phyloP scores from a whole-genome alignment of 2,329 filamentous ascomycete genomes.

The Apiospora hydei region DNA sequence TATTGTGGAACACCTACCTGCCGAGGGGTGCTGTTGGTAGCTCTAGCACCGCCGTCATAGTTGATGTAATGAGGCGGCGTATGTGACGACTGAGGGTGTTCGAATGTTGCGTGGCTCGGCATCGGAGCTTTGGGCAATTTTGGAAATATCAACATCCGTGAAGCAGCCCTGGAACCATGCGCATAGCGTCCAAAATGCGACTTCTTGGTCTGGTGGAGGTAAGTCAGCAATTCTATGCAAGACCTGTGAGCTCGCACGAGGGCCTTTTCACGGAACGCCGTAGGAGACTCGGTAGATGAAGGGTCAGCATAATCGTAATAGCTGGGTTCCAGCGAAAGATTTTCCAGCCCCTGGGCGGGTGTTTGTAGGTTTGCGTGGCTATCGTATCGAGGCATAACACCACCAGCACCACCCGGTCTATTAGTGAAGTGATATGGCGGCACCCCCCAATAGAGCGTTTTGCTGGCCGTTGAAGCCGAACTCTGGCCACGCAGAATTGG shows the following conservation, averaged over 20 bases:
- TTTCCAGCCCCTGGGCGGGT: slow-evolving; percentile 42
- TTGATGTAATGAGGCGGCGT: slow-evolving; percentile 29
- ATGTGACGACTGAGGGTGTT: slow-evolving; percentile 32
- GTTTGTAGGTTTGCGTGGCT: slow-evolving; percentile 35
- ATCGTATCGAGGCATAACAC: slow-evolving; percentile 5
- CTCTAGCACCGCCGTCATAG: slow-evolving; percentile 29
- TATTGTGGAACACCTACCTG: slow-evolving; percentile 26
- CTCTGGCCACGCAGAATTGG: slow-evolving; percentile 48
- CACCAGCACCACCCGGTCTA: slow-evolving; percentile 32
- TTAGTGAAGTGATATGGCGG: slow-evolving; percentile 46
- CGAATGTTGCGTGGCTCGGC: slow-evolving; percentile 29
- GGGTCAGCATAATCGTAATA: slow-evolving; percentile 33
- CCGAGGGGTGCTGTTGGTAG: slow-evolving; percentile 2
- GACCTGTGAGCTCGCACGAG: slow-evolving; percentile 74
- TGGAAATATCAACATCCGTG: slow-evolving; percentile 63
- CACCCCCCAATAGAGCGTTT: slow-evolving; percentile 39
- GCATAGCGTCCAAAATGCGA: slow-evolving; percentile 48
- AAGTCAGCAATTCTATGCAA: slow-evolving; percentile 74
- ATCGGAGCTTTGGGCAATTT: slow-evolving; percentile 52
- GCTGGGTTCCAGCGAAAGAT: slow-evolving; percentile 41
- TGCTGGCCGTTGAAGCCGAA: slow-evolving; percentile 43
- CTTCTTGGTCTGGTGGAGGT: slow-evolving; percentile 67
- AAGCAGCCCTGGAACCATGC: slow-evolving; percentile 47
- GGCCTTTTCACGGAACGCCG: slow-evolving; percentile 70
- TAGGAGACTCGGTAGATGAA: slow-evolving; percentile 38